Conservation (phyloP, 208 protist genomes). For the Eutreptiella sp. region DNA sequence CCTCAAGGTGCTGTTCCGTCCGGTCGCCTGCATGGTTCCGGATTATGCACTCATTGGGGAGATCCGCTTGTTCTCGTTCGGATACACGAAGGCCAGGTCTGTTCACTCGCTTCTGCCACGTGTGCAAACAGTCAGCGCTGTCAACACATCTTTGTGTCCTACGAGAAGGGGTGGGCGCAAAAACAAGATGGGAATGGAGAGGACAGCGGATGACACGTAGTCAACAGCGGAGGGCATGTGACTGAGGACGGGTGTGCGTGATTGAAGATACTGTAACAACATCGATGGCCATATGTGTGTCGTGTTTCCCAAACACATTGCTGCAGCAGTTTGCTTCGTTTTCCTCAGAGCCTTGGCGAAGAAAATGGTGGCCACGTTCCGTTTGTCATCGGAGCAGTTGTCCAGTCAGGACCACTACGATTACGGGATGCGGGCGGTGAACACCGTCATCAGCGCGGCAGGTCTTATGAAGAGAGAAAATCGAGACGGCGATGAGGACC, state of each 20-base stretch:
- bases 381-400: slow-evolving; percentile 95
- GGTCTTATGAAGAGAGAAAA: slow-evolving; percentile 87
- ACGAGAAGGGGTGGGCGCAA: too few relatives aligned
- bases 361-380: slow-evolving; percentile 97
- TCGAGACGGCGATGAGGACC: slow-evolving; percentile 79
- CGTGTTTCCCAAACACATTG: too few relatives aligned
- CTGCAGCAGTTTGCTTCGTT: too few relatives aligned
- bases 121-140: too few relatives aligned
- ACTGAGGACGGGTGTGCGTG: too few relatives aligned
- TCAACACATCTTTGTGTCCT: too few relatives aligned
- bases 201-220: too few relatives aligned
- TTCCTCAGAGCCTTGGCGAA: slow-evolving; percentile 79
- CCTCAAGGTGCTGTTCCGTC: slow-evolving; percentile 93
- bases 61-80: slow-evolving; percentile 95
- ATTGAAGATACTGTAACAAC: too few relatives aligned
- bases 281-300: too few relatives aligned
- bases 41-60: slow-evolving; percentile 98
- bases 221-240: too few relatives aligned
- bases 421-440: slow-evolving; percentile 98
- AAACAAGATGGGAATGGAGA: too few relatives aligned
- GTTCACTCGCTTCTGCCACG: too few relatives aligned
- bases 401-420: slow-evolving; percentile 97
- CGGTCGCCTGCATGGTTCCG: slow-evolving; percentile 97
- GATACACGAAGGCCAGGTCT: slow-evolving; percentile 90
- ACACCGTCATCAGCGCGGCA: slow-evolving; percentile 96